These are phyloP conservation scores for Rhazya stricta DNA, from an alignment of 257 asterid species.

Conservation along the genomic window DNA sequence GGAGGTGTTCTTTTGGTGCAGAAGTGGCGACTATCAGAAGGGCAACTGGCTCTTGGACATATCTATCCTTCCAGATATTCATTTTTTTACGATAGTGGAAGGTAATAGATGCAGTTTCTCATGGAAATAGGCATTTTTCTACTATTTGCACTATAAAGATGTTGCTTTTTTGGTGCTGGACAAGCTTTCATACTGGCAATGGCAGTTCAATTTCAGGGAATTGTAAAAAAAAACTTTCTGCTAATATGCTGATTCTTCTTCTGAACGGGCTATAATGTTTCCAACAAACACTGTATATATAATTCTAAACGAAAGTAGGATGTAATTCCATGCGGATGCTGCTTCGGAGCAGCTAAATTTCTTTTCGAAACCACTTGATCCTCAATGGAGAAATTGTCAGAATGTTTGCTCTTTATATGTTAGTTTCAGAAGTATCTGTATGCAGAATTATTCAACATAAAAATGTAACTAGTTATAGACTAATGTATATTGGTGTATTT, in stretches of 20 bases:
- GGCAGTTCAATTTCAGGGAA: neutral
- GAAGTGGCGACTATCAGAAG: neutral
- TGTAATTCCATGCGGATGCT: neutral
- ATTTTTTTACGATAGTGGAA: slow-evolving; percentile 3
- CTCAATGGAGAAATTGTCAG: neutral
- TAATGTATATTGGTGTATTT: neutral
- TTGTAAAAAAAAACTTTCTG: neutral
- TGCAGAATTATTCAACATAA: neutral
- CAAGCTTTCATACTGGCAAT: neutral
- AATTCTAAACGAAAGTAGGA: neutral
- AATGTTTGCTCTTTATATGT: neutral
- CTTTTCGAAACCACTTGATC: neutral
- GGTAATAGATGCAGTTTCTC: slow-evolving; percentile 4
- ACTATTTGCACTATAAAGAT: neutral
- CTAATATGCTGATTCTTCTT: neutral
- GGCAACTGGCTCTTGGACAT: neutral
- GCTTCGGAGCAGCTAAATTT: neutral
- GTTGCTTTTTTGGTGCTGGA: neutral
- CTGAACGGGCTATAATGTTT: neutral
- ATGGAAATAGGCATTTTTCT: neutral
- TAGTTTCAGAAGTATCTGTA: neutral
- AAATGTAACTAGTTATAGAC: neutral
- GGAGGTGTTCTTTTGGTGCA: neutral
- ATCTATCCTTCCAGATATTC: neutral
- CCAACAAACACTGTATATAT: neutral